These are phyloP conservation scores for Boletus patriciae DNA, from an alignment of 768 basidiomycete species.

Conservation along the genomic window DNA sequence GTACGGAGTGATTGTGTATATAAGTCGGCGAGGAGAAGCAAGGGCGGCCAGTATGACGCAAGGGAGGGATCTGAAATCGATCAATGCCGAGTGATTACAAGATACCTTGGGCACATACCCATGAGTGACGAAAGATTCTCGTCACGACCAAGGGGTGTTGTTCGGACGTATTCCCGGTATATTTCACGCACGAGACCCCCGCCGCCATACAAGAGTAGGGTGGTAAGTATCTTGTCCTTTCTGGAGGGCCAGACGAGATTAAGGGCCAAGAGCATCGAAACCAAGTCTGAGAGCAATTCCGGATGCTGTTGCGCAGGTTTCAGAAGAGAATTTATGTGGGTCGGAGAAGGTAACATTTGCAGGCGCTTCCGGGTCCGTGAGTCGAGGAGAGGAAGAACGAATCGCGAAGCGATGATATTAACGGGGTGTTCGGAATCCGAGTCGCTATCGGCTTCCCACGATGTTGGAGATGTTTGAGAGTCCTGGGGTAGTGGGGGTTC, in stretches of 20 bases:
- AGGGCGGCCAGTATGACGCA: conserved; percentile 56
- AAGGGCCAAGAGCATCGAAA: conserved; percentile 58
- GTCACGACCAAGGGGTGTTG: conserved; percentile 61
- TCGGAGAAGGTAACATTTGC: conserved; percentile 49
- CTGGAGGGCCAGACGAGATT: conserved; percentile 58
- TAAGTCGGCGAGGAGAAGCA: conserved; percentile 77
- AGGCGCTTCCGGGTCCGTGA: conserved; percentile 63
- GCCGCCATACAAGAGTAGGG: conserved; percentile 50
- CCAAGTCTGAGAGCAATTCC: conserved; percentile 46
- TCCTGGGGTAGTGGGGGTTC: conserved; percentile 40
- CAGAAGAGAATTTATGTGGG: conserved; percentile 60
- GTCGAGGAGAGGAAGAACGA: conserved; percentile 49
- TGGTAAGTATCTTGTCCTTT: conserved; percentile 57
- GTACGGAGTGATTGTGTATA: conserved; percentile 85
- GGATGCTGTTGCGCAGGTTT: conserved; percentile 41
- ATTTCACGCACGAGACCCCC: conserved; percentile 72
- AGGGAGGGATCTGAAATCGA: conserved; percentile 43
- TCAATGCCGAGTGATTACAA: conserved; percentile 1
- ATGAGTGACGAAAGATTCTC: conserved; percentile 39
- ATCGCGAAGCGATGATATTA: conserved; percentile 36
- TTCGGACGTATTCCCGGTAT: conserved; percentile 65
- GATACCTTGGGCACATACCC: conserved; percentile 34
- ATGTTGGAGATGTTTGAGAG: conserved; percentile 4
- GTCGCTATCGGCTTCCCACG: conserved; percentile 38
- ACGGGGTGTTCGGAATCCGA: conserved; percentile 39